Percentiles rank a stretch among this genome's conserved stretches.
Conservation (phyloP, 2,329 filamentous ascomycete genomes). For the Drechslerella coelobrocha region DNA sequence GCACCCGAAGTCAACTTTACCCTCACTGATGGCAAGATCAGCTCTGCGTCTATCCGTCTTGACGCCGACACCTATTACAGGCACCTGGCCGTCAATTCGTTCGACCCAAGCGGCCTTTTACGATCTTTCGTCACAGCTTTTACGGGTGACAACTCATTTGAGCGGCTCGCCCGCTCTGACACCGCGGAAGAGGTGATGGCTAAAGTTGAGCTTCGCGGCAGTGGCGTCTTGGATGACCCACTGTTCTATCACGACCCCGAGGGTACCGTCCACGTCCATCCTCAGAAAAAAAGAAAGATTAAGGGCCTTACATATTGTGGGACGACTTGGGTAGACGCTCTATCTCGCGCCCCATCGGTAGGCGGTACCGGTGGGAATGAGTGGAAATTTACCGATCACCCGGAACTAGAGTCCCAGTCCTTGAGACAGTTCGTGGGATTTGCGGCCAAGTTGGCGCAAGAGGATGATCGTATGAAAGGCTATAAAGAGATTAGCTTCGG, state of each 20-base stretch:
- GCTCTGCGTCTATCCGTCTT: neutral
- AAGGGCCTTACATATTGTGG: neutral
- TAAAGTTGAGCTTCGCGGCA: conserved; percentile 1
- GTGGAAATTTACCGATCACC: neutral
- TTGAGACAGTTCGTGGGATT: conserved; percentile 11
- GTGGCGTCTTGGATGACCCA: conserved; percentile 3
- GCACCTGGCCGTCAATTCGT: neutral
- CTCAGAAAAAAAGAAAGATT: neutral
- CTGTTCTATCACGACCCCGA: conserved; percentile 7
- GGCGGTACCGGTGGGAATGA: neutral
- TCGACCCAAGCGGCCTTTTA: neutral
- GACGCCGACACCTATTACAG: neutral
- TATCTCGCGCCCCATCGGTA: neutral
- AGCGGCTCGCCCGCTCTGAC: neutral
- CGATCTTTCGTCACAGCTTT: neutral
- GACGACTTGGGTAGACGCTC: neutral
- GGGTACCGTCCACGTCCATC: neutral
- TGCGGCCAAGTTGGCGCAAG: neutral
- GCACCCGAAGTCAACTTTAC: conserved; percentile 13
- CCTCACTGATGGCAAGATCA: neutral
- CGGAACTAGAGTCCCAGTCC: neutral
- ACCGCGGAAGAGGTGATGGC: neutral
- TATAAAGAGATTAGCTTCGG: neutral
- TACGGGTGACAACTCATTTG: neutral
- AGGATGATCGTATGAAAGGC: neutral